Base-by-base conservation (phyloP, 2,329 filamentous ascomycete species). In the Purpureocillium takamizusanense region DNA sequence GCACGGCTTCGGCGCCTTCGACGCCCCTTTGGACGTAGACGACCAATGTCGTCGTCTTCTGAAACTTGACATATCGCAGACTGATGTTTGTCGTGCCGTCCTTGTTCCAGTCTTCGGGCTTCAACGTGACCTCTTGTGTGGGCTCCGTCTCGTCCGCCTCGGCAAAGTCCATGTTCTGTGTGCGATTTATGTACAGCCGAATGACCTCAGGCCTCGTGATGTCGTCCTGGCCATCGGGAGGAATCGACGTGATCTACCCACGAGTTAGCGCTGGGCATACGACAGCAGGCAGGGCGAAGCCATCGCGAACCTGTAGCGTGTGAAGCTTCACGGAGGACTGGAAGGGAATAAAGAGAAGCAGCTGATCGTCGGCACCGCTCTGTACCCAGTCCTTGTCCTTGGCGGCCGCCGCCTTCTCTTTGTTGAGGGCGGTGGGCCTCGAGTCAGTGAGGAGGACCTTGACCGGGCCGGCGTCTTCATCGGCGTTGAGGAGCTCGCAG, bases 1-100 rank as follows among this genome's bases (percentile, higher is more conserved):
- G 80, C 41, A 92, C 82, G 68, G 86, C 89, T 57, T 97, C 89
- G 32, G 81, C 77, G 37, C 86, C 82, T 14, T 81, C 81, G 39
- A 90, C 85, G 2, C 88, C 89, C 56, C 94, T 82, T 38, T 85
- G 84, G 27, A 98, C 81, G 59, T 95, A 98, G 10, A 98, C 51
- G 14, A 94, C 83, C 51, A 98, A 57, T 44, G 81, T 92, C 42
- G 79, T 83, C 38, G 95, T 84, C 56, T 88, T 94, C 66, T 97
- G 92, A 70, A 97, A 98, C 67, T 95, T 95, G 63, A 98, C 92
- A 55, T 90, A 95, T 12, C 89, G 84, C 51, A 97, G 66, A 33
- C 74, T 65, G 38, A 90, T 65, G 51, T 72, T 84, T 12, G 78
- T 83, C 8, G 86, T 90, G 37, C 80, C 83, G 12, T 85, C 78